A percentile compares a stretch with the other conserved stretches of the same genome.
These are phyloP conservation scores for Solanum pinnatisectum DNA, from an alignment of 257 asterid species.

Conservation along the genomic window DNA sequence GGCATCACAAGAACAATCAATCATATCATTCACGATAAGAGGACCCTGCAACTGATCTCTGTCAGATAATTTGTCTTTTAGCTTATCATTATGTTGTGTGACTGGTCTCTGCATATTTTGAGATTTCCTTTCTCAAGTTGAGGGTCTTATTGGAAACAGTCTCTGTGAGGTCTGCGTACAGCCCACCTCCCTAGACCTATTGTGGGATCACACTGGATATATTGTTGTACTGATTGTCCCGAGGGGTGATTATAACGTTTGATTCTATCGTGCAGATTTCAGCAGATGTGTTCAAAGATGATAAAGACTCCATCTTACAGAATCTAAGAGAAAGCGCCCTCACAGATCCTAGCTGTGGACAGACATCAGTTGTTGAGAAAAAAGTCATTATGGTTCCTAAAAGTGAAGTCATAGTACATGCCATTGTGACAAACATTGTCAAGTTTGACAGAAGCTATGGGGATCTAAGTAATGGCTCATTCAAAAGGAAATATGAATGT, in stretches of 20 bases:
- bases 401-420: constrained; percentile 48
- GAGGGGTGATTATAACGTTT: neutral
- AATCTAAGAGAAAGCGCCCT: constrained; percentile 48
- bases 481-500: constrained; percentile 36
- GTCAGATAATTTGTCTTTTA: neutral
- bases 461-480: constrained; percentile 19
- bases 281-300: constrained; percentile 25
- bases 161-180: neutral
- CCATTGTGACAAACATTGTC: constrained; percentile 54
- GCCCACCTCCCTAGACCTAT: neutral
- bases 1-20: neutral
- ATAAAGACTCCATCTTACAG: constrained; percentile 40
- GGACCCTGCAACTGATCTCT: neutral
- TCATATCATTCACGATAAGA: neutral
- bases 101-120: neutral
- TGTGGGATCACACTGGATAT: neutral
- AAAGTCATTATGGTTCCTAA: constrained; percentile 40
- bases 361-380: constrained; percentile 54
- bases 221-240: neutral
- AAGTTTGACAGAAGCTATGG: constrained; percentile 24
- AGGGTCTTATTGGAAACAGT: neutral
- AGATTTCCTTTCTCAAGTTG: neutral
- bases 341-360: constrained; percentile 59
- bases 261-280: constrained; percentile 28
- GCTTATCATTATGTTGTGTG: neutral